Percentiles rank a stretch among this genome's conserved stretches.
These are phyloP conservation scores for Ceratobasidium sp. DNA, from an alignment of 1,284 basidiomycete species.

Conservation along the genomic window DNA sequence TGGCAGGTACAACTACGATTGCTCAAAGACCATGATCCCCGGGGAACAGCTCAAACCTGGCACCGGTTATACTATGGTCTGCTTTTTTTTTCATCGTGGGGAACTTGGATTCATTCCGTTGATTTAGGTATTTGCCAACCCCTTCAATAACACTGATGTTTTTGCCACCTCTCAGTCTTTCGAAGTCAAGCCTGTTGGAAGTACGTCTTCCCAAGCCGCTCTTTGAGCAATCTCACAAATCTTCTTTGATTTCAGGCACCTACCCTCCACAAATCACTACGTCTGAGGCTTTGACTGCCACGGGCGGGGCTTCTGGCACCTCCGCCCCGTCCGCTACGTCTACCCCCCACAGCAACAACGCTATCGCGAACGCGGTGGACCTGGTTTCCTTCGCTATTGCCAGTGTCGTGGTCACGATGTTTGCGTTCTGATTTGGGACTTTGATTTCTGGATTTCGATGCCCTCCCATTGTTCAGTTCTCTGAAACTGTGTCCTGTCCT, in stretches of 20 bases:
- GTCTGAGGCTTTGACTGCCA: conserved; percentile 33
- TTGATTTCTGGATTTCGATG: not conserved
- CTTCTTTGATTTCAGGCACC: conserved; percentile 24
- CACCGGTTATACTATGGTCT: conserved; percentile 43
- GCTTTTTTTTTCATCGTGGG: conserved; percentile 7
- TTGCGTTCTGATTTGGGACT: conserved; percentile 3
- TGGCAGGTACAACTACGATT: conserved; percentile 42
- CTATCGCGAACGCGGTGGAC: conserved; percentile 7
- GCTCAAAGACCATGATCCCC: conserved; percentile 43
- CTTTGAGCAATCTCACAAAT: not conserved
- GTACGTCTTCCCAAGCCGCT: conserved; percentile 23
- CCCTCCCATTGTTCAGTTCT: not conserved
- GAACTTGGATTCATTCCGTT: not conserved
- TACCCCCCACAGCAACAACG: conserved; percentile 18
- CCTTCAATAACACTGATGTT: conserved; percentile 33
- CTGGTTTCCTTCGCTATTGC: not conserved
- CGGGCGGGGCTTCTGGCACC: conserved; percentile 9
- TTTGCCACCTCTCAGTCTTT: conserved; percentile 43
- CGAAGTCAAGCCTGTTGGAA: conserved; percentile 45
- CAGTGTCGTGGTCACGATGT: not conserved
- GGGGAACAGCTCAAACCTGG: conserved; percentile 40
- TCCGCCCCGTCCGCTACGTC: conserved; percentile 31
- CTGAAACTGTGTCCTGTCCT: conserved; percentile 17
- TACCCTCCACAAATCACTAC: conserved; percentile 44
- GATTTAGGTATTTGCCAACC: conserved; percentile 24